Conservation (phyloP, 306 rosid genomes). For the Prosopis cineraria region DNA sequence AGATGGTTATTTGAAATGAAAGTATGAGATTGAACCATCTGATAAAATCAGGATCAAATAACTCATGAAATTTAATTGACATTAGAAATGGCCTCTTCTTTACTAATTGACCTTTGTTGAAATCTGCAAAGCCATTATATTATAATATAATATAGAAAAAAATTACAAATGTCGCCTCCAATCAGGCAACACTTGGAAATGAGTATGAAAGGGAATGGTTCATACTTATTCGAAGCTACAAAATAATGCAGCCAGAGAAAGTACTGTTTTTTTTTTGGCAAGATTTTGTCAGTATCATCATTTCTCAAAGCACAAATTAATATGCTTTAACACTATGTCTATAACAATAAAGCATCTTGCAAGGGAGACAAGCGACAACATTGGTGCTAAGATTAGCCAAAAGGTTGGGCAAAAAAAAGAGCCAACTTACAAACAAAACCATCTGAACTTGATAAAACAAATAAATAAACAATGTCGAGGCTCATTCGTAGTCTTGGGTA, state of each 20-base stretch:
- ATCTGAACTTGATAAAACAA: not conserved
- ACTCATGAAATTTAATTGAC: constrained; percentile 1
- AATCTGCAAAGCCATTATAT: not conserved
- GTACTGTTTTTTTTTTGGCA: not conserved
- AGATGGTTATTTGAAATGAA: not conserved
- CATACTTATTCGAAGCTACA: not conserved
- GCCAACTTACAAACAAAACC: not conserved
- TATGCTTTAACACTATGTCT: not conserved
- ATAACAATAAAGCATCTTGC: not conserved
- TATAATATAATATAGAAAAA: no score
- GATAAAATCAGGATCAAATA: not conserved
- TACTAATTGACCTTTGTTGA: not conserved
- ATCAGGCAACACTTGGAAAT: not conserved
- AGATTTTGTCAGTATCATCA: not conserved
- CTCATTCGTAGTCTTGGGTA: not conserved
- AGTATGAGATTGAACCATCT: not conserved
- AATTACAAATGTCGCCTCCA: not conserved
- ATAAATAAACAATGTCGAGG: not conserved
- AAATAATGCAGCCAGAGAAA: not conserved
- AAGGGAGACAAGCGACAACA: not conserved
- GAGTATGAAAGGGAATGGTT: not conserved
- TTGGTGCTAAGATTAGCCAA: not conserved
- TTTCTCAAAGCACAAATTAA: not conserved
- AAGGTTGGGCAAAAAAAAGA: no score
- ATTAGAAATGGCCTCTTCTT: not conserved